These are phyloP conservation scores for Lepiota brunneoincarnata DNA, from an alignment of 768 basidiomycete species.

Conservation along the genomic window DNA sequence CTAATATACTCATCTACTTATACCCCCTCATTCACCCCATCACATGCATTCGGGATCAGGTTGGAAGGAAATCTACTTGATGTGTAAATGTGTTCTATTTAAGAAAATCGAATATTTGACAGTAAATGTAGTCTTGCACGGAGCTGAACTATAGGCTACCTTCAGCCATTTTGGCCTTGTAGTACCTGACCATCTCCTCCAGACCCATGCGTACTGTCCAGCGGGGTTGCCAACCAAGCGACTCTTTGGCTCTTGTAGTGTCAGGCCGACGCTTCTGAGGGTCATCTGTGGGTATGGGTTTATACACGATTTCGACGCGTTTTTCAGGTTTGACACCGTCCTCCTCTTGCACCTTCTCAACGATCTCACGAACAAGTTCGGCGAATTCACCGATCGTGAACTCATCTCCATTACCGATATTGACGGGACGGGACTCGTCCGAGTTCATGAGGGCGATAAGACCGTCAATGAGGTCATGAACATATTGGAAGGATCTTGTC, in stretches of 20 bases:
- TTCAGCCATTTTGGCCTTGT: slow-evolving; percentile 86
- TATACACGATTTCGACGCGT: slow-evolving; percentile 69
- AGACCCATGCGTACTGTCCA: slow-evolving; percentile 94
- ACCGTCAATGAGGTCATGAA: slow-evolving; percentile 96
- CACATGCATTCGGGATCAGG: background rate
- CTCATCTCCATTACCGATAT: slow-evolving; percentile 95
- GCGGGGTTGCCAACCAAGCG: slow-evolving; percentile 85
- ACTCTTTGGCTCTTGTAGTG: slow-evolving; percentile 83
- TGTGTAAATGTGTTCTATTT: background rate
- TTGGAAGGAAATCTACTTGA: too few species aligned
- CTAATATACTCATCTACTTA: background rate
- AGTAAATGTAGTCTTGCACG: background rate
- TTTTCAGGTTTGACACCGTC: slow-evolving; percentile 55
- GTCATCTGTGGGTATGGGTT: slow-evolving; percentile 87
- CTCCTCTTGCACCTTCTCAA: slow-evolving; percentile 88
- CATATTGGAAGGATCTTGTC: slow-evolving; percentile 96
- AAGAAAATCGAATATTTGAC: background rate
- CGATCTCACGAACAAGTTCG: slow-evolving; percentile 85
- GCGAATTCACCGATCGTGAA: slow-evolving; percentile 96
- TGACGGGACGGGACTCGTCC: slow-evolving; percentile 88
- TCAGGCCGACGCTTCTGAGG: slow-evolving; percentile 94
- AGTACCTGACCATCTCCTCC: slow-evolving; percentile 94
- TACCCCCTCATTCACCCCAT: background rate
- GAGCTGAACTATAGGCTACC: slow-evolving; percentile 56
- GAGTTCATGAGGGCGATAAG: slow-evolving; percentile 95